Evolutionary conservation across 1,284 basidiomycete genomes (phyloP), one percentile per base, ranked within the genome.

Genomic region (Anthracocystis walkeri): DNA sequence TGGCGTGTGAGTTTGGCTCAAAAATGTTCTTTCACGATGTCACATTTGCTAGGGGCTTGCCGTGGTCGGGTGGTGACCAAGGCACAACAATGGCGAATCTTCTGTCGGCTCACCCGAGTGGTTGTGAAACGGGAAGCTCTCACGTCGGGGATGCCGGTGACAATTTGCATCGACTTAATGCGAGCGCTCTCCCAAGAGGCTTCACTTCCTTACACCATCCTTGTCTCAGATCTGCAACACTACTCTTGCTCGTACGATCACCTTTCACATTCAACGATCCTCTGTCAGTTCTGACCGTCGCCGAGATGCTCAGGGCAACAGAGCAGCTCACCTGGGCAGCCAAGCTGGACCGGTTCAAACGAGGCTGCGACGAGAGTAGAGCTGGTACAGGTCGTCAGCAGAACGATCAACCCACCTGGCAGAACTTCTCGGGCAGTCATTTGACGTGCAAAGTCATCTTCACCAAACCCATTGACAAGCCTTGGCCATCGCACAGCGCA

Each of bases 241-340:
- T 16, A 31, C 48, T 33, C 18, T 31, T 20, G n/a, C 48, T 31
- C 48, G n/a, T 20, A 14, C 16, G 27, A 29, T 16, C 27, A 14
- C 4, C 27, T 20, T 29, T 2, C 7, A 18, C 18, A 7, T 11
- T 21, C 20, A 21, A 20, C 3, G 20, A n/a, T 7, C 48, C 27
- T 6, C 0, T 20, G 12, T 16, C 35, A 16, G 14, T 16, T 38
- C 35, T 38, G 35, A 38, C 35, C 14, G 6, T 38, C 35, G 14
- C 27, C 48, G 5, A 35, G 42, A 56, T 40, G 42, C 52, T 44
- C 23, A 53, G 25, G 45, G 54, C 58, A 14, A 65, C 68, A 10
- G 68, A 71, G 35, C 45, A 51, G 31, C 38, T 61, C 25, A 57
- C 55, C 4, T 71, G 68, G 68, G 11, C 23, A 20, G 63, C 68